Evolutionary conservation across 768 basidiomycete species (phyloP).

Genomic region (Boletus insuetus): DNA sequence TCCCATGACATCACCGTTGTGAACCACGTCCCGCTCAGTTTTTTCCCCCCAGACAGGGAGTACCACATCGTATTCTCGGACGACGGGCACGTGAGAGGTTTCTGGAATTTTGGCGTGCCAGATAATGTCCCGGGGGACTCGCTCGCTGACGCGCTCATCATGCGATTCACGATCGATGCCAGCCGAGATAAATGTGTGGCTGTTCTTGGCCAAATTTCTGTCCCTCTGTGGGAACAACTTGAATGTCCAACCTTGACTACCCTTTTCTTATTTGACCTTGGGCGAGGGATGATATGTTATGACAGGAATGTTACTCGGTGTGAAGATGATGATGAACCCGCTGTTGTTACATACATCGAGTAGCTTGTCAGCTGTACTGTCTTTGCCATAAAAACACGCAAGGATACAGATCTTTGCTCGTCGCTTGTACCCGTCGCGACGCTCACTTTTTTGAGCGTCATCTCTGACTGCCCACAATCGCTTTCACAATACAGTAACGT

Average conservation of each 20-base stretch:
- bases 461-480: too few species aligned
- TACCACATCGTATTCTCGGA: background rate
- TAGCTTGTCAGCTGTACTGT: background rate
- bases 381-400: too few species aligned
- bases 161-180: slow-evolving; percentile 1
- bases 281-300: background rate
- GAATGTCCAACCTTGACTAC: too few species aligned
- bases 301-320: background rate
- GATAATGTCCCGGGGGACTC: fast-evolving
- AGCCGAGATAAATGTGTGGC: background rate
- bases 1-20: background rate
- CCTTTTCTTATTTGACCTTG: background rate
- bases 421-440: too few species aligned
- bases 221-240: background rate
- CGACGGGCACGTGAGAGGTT: background rate
- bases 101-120: background rate
- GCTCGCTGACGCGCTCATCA: too few species aligned
- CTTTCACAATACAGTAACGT: too few species aligned
- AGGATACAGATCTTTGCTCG: too few species aligned
- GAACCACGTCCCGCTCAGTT: background rate
- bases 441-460: too few species aligned
- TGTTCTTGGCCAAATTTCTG: background rate
- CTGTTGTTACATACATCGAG: background rate
- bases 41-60: too few species aligned
- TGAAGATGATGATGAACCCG: background rate